Conservation (phyloP, 306 rosid genomes). For the Astragalus glycyphyllos region DNA sequence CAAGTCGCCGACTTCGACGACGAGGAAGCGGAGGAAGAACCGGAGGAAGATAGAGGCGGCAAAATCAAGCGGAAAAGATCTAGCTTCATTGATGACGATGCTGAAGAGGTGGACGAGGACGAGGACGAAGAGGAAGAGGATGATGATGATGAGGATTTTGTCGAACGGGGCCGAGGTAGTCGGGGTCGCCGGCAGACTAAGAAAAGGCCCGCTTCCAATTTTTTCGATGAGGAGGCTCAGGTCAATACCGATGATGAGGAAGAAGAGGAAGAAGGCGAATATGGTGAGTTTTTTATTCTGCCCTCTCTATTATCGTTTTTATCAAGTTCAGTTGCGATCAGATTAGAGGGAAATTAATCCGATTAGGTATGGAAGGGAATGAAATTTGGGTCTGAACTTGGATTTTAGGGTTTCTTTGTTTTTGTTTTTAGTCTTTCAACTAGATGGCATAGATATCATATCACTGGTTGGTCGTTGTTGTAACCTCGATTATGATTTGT, state of each 20-base stretch:
- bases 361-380: background rate
- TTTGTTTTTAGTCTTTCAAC: background rate
- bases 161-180: conserved; percentile 15
- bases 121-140: conserved; percentile 59
- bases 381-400: conserved; percentile 28
- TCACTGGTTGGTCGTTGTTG: conserved; percentile 1
- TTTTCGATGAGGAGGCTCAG: conserved; percentile 74
- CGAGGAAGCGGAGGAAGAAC: conserved; percentile 67
- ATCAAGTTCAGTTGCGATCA: conserved; percentile 13
- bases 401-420: conserved; percentile 14
- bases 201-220: conserved; percentile 62
- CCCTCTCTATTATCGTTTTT: background rate
- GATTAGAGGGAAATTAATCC: background rate
- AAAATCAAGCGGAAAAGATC: conserved; percentile 70
- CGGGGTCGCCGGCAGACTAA: conserved; percentile 51
- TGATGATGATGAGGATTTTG: conserved; percentile 59
- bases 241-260: conserved; percentile 88
- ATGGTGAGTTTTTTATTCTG: conserved; percentile 58
- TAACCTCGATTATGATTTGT: background rate
- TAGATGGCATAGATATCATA: background rate
- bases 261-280: conserved; percentile 93
- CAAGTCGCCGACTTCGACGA: conserved; percentile 65
- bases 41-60: conserved; percentile 58
- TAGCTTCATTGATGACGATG: conserved; percentile 67
- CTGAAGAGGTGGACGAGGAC: conserved; percentile 87